Evolutionary conservation across 2,329 filamentous ascomycete species (phyloP).

Genomic region (Gnomoniopsis smithogilvyi): DNA sequence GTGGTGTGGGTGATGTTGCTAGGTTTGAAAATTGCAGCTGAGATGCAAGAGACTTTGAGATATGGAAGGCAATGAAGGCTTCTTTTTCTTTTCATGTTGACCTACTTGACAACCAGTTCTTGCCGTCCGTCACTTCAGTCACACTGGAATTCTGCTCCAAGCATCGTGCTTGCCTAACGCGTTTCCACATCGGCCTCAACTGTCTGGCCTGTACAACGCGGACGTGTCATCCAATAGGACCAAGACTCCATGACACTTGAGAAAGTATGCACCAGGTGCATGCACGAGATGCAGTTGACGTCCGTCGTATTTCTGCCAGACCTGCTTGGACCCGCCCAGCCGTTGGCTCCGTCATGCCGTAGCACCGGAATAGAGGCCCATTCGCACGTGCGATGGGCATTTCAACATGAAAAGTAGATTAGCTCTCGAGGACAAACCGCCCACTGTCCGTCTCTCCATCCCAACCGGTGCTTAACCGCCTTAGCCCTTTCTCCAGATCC

Average conservation of each 20-base stretch:
- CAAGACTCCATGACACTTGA: not conserved
- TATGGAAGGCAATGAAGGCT: too few relatives aligned
- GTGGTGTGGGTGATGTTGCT: not conserved
- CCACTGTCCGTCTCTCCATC: not conserved
- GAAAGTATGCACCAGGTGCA: not conserved
- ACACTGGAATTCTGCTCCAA: not conserved
- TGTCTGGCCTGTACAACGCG: constrained; percentile 2
- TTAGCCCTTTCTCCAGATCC: not conserved
- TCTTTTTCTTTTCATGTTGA: not conserved
- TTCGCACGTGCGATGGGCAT: constrained; percentile 4
- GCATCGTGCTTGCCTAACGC: not conserved
- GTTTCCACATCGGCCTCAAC: not conserved
- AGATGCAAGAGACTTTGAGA: too few relatives aligned
- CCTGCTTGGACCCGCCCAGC: not conserved
- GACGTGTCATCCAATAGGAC: not conserved
- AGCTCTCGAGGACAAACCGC: not conserved
- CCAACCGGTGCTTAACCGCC: not conserved
- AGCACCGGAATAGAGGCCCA: not conserved
- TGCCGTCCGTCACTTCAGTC: not conserved
- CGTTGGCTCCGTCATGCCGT: constrained; percentile 3
- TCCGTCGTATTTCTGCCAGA: not conserved
- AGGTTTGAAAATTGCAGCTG: not conserved
- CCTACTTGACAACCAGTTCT: not conserved
- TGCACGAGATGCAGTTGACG: constrained; percentile 1
- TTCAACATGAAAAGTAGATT: constrained; percentile 2